Percentiles rank a stretch among this genome's conserved stretches.
Conservation (phyloP, 2,329 filamentous ascomycete species). For the Leptographium galeiforme region DNA sequence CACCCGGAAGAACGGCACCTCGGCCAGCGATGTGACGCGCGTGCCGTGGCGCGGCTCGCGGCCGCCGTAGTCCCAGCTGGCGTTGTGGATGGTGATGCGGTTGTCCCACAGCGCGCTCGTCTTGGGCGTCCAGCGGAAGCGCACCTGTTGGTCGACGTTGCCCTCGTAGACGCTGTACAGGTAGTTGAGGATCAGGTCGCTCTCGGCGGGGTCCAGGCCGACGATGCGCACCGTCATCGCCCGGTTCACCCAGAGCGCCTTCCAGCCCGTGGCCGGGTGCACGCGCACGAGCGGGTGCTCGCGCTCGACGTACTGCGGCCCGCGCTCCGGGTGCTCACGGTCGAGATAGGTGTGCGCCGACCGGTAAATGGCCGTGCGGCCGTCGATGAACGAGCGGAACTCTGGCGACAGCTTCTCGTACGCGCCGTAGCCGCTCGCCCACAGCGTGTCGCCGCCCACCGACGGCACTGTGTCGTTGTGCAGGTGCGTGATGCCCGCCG, state of each 20-base stretch:
- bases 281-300: constrained; percentile 55
- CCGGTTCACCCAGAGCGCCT: constrained; percentile 58
- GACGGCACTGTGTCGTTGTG: constrained; percentile 55
- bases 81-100: constrained; percentile 61
- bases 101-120: constrained; percentile 63
- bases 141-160: constrained; percentile 58
- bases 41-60: constrained; percentile 57
- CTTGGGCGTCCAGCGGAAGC: constrained; percentile 56
- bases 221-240: constrained; percentile 56
- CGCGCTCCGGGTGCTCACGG: constrained; percentile 43
- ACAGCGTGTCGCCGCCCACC: constrained; percentile 57
- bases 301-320: constrained; percentile 54
- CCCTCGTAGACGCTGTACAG: constrained; percentile 55
- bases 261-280: constrained; percentile 61
- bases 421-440: constrained; percentile 56
- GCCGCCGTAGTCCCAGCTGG: constrained; percentile 60
- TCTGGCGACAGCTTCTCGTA: constrained; percentile 61
- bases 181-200: constrained; percentile 53
- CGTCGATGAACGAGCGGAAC: constrained; percentile 59
- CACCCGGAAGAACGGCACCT: constrained; percentile 55
- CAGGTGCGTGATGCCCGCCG: constrained; percentile 56
- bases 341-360: constrained; percentile 57
- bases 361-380: constrained; percentile 48
- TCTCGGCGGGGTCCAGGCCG: constrained; percentile 55
- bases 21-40: constrained; percentile 55